Evolutionary conservation across 345 rosid species (phyloP), one percentile per base, ranked within the genome.

Genomic region (Populus simonii): DNA sequence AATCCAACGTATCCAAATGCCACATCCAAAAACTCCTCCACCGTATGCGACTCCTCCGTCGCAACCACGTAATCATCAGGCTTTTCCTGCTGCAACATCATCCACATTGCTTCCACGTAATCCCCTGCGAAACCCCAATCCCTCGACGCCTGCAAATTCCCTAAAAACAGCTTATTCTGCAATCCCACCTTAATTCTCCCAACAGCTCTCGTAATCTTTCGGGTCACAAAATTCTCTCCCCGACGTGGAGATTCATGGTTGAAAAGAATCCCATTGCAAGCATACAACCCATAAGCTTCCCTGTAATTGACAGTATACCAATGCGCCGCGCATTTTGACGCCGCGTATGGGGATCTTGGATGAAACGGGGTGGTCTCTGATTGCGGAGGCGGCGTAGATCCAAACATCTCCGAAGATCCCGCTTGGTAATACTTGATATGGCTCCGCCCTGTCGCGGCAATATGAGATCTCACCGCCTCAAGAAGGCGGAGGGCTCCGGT

Each of bases 121-220:
- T 95, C 98, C 63, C 98, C 97, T 0, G 98, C 99, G 47, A 95
- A 95, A 0, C 99, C 98, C 98, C 99, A 95, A 23, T 95, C 98
- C 76, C 99, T 81, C 12, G 99, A 88, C 7, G 99, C 98, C 74
- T 89, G 90, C 72, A 95, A 73, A 65, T 95, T 95, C 72, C 98
- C 99, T 73, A 95, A 70, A 74, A 89, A 95, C 62, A 95, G 83
- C 84, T 92, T 95, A 76, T 84, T 92, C 87, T 95, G 98, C 49
- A 95, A 43, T 55, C 98, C 99, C 0, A 86, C 79, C 89, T 91
- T 95, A 84, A 95, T 95, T 76, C 99, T 72, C 25, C 99, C 99
- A 8, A 95, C 87, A 0, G 98, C 99, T 70, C 99, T 90, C 2
- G 99, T 95, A 5, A 95, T 95, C 87, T 95, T 95, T 77, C 99